These are phyloP conservation scores for Malus domestica DNA, from an alignment of 306 rosid genomes.

Conservation along the genomic window ASM211411v1 NC_041789.1:28026001-28026500, in stretches of 20 bases:
- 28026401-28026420: slow-evolving; percentile 61
- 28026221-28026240: slow-evolving; percentile 71
- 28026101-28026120: slow-evolving; percentile 70
- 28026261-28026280: slow-evolving; percentile 11
- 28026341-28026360: slow-evolving; percentile 34
- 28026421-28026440: slow-evolving; percentile 54
- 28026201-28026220: slow-evolving; percentile 69
- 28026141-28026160: slow-evolving; percentile 65
- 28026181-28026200: slow-evolving; percentile 70
- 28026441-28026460: slow-evolving; percentile 57
- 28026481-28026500: slow-evolving; percentile 52
- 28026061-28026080: slow-evolving; percentile 49
- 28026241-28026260: slow-evolving; percentile 74
- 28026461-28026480: slow-evolving; percentile 57
- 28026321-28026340: background rate
- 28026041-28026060: slow-evolving; percentile 75
- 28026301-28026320: background rate
- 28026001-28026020: slow-evolving; percentile 32
- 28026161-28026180: slow-evolving; percentile 55
- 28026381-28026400: slow-evolving; percentile 66
- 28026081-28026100: slow-evolving; percentile 76
- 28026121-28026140: slow-evolving; percentile 49
- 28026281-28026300: background rate
- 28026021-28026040: slow-evolving; percentile 72
- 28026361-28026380: slow-evolving; percentile 75